These are phyloP conservation scores for Melaleuca quinquenervia DNA, from an alignment of 345 rosid genomes.

Conservation along the genomic window DNA sequence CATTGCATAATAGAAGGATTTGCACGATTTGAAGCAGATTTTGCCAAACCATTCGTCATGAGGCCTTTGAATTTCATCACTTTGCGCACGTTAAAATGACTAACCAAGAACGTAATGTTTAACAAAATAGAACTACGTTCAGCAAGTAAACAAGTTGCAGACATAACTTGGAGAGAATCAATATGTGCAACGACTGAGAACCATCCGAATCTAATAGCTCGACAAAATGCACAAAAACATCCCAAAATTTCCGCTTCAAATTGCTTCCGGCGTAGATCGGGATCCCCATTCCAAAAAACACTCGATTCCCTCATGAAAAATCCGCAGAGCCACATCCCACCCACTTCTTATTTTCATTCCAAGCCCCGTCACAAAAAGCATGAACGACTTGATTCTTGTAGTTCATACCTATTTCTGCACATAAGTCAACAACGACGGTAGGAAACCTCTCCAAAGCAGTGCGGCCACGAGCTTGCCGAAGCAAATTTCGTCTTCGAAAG, in stretches of 20 bases:
- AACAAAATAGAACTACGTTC: not conserved
- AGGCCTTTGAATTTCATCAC: not conserved
- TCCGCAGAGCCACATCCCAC: too few relatives aligned
- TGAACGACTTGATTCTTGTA: too few relatives aligned
- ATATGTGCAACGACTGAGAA: not conserved
- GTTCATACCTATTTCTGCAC: too few relatives aligned
- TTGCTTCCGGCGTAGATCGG: too few relatives aligned
- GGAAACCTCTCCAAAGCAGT: not conserved
- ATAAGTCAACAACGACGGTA: not conserved
- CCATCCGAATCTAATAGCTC: not conserved
- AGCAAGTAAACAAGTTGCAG: not conserved
- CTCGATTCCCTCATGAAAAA: too few relatives aligned
- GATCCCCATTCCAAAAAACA: too few relatives aligned
- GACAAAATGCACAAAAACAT: too few relatives aligned
- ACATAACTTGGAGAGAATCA: not conserved
- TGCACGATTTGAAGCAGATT: not conserved
- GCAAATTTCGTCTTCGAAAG: not conserved
- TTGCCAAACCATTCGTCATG: not conserved
- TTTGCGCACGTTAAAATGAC: not conserved
- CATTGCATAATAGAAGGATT: not conserved
- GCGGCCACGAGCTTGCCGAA: not conserved
- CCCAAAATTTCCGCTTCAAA: too few relatives aligned
- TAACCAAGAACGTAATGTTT: not conserved
- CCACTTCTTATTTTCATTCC: too few relatives aligned
- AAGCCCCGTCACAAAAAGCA: too few relatives aligned